These are phyloP conservation scores for Discostella stelligeroides DNA, from an alignment of 108 stramenopile genomes.

Conservation along the genomic window DNA sequence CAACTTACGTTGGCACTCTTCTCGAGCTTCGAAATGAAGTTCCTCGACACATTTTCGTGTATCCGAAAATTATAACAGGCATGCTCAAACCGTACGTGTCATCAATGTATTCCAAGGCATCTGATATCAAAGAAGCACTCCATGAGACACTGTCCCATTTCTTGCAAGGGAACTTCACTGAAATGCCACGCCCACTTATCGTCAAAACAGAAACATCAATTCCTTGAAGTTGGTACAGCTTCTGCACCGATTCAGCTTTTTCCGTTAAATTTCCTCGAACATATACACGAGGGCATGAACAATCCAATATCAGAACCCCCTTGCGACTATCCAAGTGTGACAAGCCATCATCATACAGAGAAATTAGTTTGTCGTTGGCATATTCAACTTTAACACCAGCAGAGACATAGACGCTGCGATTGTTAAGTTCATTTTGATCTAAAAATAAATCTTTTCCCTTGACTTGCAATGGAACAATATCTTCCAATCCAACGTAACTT, in stretches of 20 bases:
- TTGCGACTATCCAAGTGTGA: conserved; percentile 4
- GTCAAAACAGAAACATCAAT: conserved; percentile 25
- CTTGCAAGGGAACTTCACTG: conserved; percentile 14
- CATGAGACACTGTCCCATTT: conserved; percentile 8
- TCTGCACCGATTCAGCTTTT: conserved; percentile 27
- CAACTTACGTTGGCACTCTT: conserved; percentile 29
- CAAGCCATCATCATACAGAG: conserved; percentile 33
- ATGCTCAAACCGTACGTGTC: conserved; percentile 24
- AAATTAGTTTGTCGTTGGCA: conserved; percentile 29
- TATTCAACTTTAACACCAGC: conserved; percentile 17
- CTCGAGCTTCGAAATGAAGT: conserved; percentile 33
- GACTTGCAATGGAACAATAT: conserved; percentile 21
- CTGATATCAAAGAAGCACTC: conserved; percentile 12
- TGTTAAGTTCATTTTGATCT: conserved; percentile 33
- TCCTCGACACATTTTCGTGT: conserved; percentile 41
- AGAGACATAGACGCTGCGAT: neutral
- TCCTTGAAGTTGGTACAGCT: conserved; percentile 3
- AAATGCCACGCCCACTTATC: conserved; percentile 14
- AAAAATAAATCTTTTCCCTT: conserved; percentile 33
- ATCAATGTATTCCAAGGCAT: conserved; percentile 25
- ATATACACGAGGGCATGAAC: conserved; percentile 28
- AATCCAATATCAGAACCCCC: conserved; percentile 39
- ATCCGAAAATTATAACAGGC: conserved; percentile 49
- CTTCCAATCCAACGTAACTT: conserved; percentile 32
- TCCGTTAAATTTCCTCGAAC: conserved; percentile 22